These are phyloP conservation scores for Aspergillus sp. DNA, from an alignment of 2,329 filamentous ascomycete genomes.

Conservation along the genomic window DNA sequence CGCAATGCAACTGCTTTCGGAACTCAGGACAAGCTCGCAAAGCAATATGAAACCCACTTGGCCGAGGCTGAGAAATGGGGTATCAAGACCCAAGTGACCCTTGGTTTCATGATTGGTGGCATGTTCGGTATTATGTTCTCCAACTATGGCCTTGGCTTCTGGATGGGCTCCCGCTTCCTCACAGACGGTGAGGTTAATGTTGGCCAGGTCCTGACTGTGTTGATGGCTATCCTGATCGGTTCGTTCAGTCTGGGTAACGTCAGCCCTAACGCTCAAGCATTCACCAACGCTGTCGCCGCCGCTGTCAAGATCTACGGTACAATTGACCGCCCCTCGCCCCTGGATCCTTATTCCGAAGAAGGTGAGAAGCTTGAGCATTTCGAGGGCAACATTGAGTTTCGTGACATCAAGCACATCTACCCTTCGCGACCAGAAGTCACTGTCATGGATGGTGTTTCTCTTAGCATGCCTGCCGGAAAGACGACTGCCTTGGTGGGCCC, in stretches of 20 bases:
- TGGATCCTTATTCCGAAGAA: constrained; percentile 71
- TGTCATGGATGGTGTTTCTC: constrained; percentile 80
- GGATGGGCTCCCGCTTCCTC: constrained; percentile 78
- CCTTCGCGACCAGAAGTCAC: constrained; percentile 87
- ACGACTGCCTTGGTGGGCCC: constrained; percentile 91
- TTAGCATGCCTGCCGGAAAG: constrained; percentile 83
- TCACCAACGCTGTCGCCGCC: constrained; percentile 78
- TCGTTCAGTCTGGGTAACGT: constrained; percentile 89
- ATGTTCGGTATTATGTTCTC: constrained; percentile 85
- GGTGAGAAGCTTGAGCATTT: constrained; percentile 74
- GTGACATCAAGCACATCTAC: constrained; percentile 87
- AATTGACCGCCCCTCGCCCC: constrained; percentile 82
- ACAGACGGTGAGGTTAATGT: constrained; percentile 66
- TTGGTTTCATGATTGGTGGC: constrained; percentile 76
- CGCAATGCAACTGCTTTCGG: constrained; percentile 91
- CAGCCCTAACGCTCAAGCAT: constrained; percentile 81
- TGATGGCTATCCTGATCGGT: constrained; percentile 90
- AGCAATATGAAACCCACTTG: constrained; percentile 78
- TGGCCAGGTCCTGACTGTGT: constrained; percentile 74
- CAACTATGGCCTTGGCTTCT: constrained; percentile 86
- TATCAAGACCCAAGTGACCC: constrained; percentile 69
- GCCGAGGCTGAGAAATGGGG: constrained; percentile 72
- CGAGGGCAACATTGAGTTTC: constrained; percentile 76
- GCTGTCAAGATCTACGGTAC: constrained; percentile 91
- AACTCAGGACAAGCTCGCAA: constrained; percentile 87